Base-by-base conservation (phyloP, 1,284 basidiomycete species). In the Cerrena zonata region DNA sequence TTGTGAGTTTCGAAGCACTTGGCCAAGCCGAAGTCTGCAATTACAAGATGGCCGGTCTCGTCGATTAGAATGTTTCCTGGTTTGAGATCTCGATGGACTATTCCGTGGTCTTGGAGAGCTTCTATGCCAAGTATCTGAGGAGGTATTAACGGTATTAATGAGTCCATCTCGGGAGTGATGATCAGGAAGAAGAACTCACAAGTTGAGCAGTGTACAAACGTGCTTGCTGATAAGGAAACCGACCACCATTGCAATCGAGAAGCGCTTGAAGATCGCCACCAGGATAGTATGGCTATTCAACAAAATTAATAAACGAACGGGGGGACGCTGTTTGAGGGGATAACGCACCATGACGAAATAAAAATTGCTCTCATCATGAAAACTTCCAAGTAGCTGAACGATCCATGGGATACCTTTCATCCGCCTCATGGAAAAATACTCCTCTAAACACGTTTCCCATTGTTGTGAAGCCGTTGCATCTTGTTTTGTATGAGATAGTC, bases 41-140 rank as follows among this genome's bases (percentile, higher is more conserved):
- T 62, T 81, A 80, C 77, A 46, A 81, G 76, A 64, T 82, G 78
- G 7, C 79, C 79, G 0, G 78, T 80, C 22, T 76, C 78, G 58
- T 82, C 79, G 50, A 82, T 71, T 45, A 82, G 67, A 53, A 82
- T 81, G 64, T 82, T 82, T 58, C 80, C 79, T 11, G 79, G 79
- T 63, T 82, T 82, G 46, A 82, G 65, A 60, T 82, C 79, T 4
- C 51, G 47, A 22, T 53, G 51, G 23, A 53, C 38, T n/a, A 53
- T 50, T 13, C 51, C 41, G 26, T 26, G 77, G 11, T 22, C 41
- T n/a, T 53, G 51, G 15, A 53, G 51, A 11, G 21, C 15, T 36
- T 44, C 47, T 19, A 53, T 30, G 25, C 30, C 47, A 18, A 45
- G 40, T 4, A 53, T 18, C 51, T 53, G 27, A 18, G 25, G 24